phyloP scores from a whole-genome alignment of 352 stramenopile genomes.

The Pythium aphanidermatum region DNA sequence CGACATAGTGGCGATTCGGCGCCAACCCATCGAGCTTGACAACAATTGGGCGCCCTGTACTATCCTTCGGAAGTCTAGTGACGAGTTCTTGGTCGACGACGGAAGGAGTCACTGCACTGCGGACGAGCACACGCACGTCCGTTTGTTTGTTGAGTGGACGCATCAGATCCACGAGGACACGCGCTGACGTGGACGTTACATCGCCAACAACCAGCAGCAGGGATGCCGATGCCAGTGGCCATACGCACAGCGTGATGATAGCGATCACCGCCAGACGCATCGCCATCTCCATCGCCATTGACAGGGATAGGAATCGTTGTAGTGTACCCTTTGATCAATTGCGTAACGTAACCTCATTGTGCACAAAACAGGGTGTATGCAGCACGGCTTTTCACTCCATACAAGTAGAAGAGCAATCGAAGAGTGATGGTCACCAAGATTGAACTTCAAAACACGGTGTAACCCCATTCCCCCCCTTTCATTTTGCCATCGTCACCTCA shows the following conservation, averaged over 20 bases:
- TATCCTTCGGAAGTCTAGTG: neutral
- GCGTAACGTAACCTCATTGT: too few relatives aligned
- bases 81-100: neutral
- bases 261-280: conserved; percentile 3
- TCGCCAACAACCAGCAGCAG: conserved; percentile 50
- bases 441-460: too few relatives aligned
- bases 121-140: conserved; percentile 14
- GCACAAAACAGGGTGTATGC: too few relatives aligned
- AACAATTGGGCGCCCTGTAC: conserved; percentile 13
- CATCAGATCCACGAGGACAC: conserved; percentile 41
- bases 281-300: neutral
- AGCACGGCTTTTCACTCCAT: too few relatives aligned
- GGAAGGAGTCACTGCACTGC: neutral
- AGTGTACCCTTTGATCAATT: too few relatives aligned
- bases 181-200: conserved; percentile 33
- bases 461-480: too few relatives aligned
- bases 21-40: conserved; percentile 26
- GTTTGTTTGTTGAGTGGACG: conserved; percentile 4
- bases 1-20: conserved; percentile 31
- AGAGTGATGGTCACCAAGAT: too few relatives aligned
- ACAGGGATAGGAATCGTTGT: too few relatives aligned
- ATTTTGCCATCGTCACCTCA: too few relatives aligned
- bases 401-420: too few relatives aligned
- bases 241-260: too few relatives aligned
- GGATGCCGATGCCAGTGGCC: neutral